A percentile compares a stretch with the other conserved stretches of the same genome.
Evolutionary conservation across 306 rosid species (phyloP).

Genomic region (Cercis canadensis): DNA sequence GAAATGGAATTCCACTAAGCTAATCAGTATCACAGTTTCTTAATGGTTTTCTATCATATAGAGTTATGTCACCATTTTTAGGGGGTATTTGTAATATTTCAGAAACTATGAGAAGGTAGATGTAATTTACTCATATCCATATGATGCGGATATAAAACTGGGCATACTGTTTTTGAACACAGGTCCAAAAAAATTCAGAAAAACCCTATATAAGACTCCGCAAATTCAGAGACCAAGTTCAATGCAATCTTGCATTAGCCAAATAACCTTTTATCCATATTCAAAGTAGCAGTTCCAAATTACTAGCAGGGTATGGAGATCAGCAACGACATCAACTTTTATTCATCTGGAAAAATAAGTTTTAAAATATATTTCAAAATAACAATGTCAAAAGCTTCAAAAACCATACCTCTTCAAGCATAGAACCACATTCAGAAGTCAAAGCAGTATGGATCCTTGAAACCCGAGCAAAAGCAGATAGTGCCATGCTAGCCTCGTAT

Average conservation of each 20-base stretch:
- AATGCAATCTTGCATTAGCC: constrained; percentile 22
- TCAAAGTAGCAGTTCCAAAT: constrained; percentile 9
- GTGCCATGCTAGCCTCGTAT: constrained; percentile 74
- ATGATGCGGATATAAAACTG: too few species aligned
- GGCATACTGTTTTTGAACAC: too few species aligned
- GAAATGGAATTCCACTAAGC: not conserved
- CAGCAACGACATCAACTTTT: constrained; percentile 13
- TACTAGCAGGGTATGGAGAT: not conserved
- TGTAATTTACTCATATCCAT: too few species aligned
- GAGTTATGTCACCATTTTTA: too few species aligned
- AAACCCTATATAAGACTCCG: not conserved
- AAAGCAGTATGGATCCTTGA: constrained; percentile 85
- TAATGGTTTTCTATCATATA: too few species aligned
- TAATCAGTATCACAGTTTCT: not conserved
- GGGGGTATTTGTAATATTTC: too few species aligned
- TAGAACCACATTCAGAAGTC: constrained; percentile 97
- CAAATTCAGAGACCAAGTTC: constrained; percentile 7
- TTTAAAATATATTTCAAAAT: too few species aligned
- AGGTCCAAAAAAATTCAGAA: not conserved
- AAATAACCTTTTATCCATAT: constrained; percentile 11
- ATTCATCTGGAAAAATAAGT: not conserved
- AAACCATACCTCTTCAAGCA: constrained; percentile 90
- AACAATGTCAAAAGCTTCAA: constrained; percentile 23
- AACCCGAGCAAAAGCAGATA: constrained; percentile 68
- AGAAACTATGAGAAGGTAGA: too few species aligned